Percentiles rank a stretch among this genome's conserved stretches.
phyloP scores from a whole-genome alignment of 1,284 basidiomycete genomes.

The Coniferiporia weirii region DNA sequence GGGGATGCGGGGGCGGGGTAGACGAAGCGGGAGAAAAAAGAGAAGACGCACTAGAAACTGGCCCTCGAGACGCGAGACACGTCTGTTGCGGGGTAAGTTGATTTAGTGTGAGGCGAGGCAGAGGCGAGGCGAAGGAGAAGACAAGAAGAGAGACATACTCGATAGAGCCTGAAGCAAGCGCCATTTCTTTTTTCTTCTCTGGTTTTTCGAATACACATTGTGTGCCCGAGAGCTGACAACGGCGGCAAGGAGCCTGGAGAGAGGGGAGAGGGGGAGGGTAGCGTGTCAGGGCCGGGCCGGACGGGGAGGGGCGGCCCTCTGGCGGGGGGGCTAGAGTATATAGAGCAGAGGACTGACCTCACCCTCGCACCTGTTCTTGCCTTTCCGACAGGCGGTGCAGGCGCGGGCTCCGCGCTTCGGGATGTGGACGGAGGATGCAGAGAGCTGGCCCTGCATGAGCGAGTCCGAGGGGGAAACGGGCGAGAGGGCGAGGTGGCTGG shows the following conservation, averaged over 20 bases:
- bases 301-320: slow-evolving; percentile 49
- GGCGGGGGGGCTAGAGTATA: slow-evolving; percentile 20
- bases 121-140: slow-evolving; percentile 21
- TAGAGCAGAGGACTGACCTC: slow-evolving; percentile 46
- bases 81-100: slow-evolving; percentile 35
- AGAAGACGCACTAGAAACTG: slow-evolving; percentile 63
- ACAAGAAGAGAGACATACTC: slow-evolving; percentile 43
- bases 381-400: slow-evolving; percentile 79
- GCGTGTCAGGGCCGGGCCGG: slow-evolving; percentile 59
- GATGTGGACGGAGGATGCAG: slow-evolving; percentile 29
- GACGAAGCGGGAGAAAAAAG: slow-evolving; percentile 7
- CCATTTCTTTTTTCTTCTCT: slow-evolving; percentile 66
- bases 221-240: slow-evolving; percentile 80
- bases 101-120: slow-evolving; percentile 9
- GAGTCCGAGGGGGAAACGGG: slow-evolving; percentile 18
- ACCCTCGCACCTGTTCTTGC: slow-evolving; percentile 91
- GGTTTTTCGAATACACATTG: slow-evolving; percentile 91
- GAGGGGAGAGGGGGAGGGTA: slow-evolving; percentile 24
- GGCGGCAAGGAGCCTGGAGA: slow-evolving; percentile 76
- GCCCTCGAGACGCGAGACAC: slow-evolving; percentile 75
- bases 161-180: slow-evolving; percentile 54
- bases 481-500: slow-evolving; percentile 21
- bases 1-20: neutral
- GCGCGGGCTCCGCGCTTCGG: slow-evolving; percentile 77
- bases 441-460: slow-evolving; percentile 32